Evolutionary conservation across 495 filamentous ascomycete genomes (phyloP).

Genomic region (Sporormia fimetaria): DNA sequence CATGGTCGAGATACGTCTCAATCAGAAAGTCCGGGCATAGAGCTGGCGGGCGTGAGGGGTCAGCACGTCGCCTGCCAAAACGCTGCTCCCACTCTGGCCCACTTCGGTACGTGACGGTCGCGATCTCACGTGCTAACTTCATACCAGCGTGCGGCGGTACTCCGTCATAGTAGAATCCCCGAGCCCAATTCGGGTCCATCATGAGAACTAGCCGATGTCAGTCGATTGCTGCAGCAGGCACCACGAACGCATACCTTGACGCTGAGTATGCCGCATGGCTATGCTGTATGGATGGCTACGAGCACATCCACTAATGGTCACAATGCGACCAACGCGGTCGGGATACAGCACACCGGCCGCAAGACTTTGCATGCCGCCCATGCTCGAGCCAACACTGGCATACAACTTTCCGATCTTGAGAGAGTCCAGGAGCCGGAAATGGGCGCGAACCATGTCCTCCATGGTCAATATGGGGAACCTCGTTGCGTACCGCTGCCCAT

Average conservation of each 20-base stretch:
- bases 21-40: slow-evolving; percentile 96
- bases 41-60: slow-evolving; percentile 74
- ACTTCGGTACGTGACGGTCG: slow-evolving; percentile 92
- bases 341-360: slow-evolving; percentile 83
- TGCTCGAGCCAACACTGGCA: slow-evolving; percentile 89
- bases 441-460: slow-evolving; percentile 93
- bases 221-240: neutral
- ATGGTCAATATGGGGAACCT: slow-evolving; percentile 95
- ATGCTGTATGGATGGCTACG: slow-evolving; percentile 96
- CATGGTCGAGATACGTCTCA: slow-evolving; percentile 96
- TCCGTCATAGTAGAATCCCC: slow-evolving; percentile 87
- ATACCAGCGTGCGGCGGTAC: slow-evolving; percentile 91
- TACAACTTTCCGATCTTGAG: slow-evolving; percentile 72
- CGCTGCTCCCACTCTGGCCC: slow-evolving; percentile 97
- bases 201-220: slow-evolving; percentile 54
- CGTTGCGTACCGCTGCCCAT: slow-evolving; percentile 82
- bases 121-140: slow-evolving; percentile 96
- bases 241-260: slow-evolving; percentile 43
- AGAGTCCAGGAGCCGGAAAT: slow-evolving; percentile 78
- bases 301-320: slow-evolving; percentile 87
- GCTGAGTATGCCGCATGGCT: slow-evolving; percentile 96
- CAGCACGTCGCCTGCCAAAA: slow-evolving; percentile 80
- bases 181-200: slow-evolving; percentile 96
- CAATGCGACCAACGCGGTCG: slow-evolving; percentile 65
- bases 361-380: slow-evolving; percentile 97